Percentiles rank a stretch among this genome's conserved stretches.
These are phyloP conservation scores for Corymbia citriodora DNA, from an alignment of 441 rosid species.

Conservation along the genomic window DNA sequence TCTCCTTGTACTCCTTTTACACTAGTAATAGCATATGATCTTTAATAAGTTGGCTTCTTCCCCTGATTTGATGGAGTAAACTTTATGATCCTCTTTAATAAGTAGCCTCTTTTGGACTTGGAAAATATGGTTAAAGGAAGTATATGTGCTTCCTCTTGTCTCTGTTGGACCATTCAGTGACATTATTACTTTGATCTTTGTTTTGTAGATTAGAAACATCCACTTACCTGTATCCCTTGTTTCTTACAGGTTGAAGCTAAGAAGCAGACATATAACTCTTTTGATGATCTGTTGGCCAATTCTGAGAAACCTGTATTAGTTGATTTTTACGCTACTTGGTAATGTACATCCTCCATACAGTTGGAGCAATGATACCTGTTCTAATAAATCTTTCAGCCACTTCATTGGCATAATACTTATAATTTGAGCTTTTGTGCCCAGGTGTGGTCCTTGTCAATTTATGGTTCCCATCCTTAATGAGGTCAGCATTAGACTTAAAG, in stretches of 20 bases:
- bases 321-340: conserved; percentile 93
- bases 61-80: not conserved
- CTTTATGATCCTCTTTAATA: not conserved
- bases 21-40: not conserved
- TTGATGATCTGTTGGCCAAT: conserved; percentile 65
- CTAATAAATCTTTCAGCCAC: not conserved
- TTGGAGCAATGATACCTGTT: not conserved
- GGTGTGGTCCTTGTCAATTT: conserved; percentile 97
- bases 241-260: conserved; percentile 60
- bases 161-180: not conserved
- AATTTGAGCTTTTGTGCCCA: conserved; percentile 21
- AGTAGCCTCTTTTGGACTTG: not conserved
- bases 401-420: not conserved
- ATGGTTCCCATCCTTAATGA: conserved; percentile 84
- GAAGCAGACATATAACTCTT: conserved; percentile 68
- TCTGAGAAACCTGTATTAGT: conserved; percentile 82
- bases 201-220: not conserved
- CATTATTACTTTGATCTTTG: not conserved
- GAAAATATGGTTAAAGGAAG: not conserved
- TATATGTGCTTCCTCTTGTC: not conserved
- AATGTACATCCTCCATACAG: not conserved
- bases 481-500: conserved; percentile 55
- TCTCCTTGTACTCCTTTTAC: not conserved
- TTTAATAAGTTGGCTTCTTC: not conserved
- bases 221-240: not conserved